Evolutionary conservation across 495 filamentous ascomycete genomes (phyloP).

Genomic region (Aspergillus cristatus): DNA sequence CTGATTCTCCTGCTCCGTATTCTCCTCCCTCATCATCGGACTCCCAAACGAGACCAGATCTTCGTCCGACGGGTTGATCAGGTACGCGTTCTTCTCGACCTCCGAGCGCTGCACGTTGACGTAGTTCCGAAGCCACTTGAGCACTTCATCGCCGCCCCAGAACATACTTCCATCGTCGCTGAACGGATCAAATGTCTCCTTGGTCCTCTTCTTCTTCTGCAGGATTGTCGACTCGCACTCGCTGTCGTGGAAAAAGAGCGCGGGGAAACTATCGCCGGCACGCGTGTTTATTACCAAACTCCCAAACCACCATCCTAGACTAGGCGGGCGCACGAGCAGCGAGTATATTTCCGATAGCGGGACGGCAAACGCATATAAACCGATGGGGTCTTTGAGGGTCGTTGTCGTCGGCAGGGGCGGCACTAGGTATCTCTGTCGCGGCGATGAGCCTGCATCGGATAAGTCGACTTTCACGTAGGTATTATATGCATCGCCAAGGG

Average conservation of each 20-base stretch:
- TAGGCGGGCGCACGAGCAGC: constrained; percentile 82
- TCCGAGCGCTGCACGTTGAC: constrained; percentile 70
- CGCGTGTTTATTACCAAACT: constrained; percentile 86
- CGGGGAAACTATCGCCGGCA: constrained; percentile 84
- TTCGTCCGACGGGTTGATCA: constrained; percentile 78
- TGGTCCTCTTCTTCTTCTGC: constrained; percentile 76
- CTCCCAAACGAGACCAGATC: constrained; percentile 74
- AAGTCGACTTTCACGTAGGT: constrained; percentile 95
- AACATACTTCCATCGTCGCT: constrained; percentile 76
- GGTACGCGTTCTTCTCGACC: constrained; percentile 79
- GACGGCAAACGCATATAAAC: constrained; percentile 85
- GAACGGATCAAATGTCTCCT: constrained; percentile 86
- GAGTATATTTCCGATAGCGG: constrained; percentile 87
- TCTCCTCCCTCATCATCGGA: constrained; percentile 34
- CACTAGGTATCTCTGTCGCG: constrained; percentile 81
- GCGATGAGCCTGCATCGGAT: constrained; percentile 66
- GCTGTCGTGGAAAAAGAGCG: constrained; percentile 92
- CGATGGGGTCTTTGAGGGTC: constrained; percentile 57
- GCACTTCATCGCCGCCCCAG: constrained; percentile 94
- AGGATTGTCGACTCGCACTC: constrained; percentile 94
- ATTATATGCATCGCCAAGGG: constrained; percentile 73
- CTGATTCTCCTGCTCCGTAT: constrained; percentile 36
- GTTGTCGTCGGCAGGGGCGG: constrained; percentile 77
- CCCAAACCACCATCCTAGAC: constrained; percentile 96
- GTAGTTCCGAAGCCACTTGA: constrained; percentile 83